Evolutionary conservation across 805 yeast genomes (phyloP).

Genomic region (Candida michaelii): DNA sequence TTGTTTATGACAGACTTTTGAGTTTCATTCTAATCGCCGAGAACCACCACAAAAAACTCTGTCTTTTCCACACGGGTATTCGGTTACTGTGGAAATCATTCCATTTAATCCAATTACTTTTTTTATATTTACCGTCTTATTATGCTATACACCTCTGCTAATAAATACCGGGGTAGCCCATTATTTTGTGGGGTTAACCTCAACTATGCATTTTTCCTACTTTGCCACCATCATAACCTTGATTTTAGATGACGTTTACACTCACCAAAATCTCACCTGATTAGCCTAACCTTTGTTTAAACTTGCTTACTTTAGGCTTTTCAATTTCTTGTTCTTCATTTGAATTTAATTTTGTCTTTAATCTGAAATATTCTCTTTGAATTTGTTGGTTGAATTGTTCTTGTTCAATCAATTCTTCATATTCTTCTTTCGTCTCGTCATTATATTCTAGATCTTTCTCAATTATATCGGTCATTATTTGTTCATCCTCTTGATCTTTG

Average conservation of each 20-base stretch:
- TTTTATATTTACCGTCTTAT: neutral
- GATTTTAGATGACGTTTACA: no score
- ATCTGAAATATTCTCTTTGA: slow-evolving; percentile 35
- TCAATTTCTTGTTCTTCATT: slow-evolving; percentile 6
- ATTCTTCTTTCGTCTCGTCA: slow-evolving; percentile 10
- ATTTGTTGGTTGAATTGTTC: slow-evolving; percentile 49
- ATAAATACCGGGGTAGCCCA: slow-evolving; percentile 2
- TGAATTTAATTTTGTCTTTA: slow-evolving; percentile 12
- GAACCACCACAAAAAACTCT: slow-evolving; percentile 3
- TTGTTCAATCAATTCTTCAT: slow-evolving; percentile 14
- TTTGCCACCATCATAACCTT: neutral
- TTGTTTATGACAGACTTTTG: slow-evolving; percentile 1
- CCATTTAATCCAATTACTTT: slow-evolving; percentile 8
- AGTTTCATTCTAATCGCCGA: slow-evolving; percentile 3
- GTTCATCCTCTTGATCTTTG: slow-evolving; percentile 1
- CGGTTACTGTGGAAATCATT: slow-evolving; percentile 8
- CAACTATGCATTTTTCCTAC: neutral
- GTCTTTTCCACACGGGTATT: slow-evolving; percentile 9
- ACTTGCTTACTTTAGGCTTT: slow-evolving; percentile 11
- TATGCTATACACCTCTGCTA: slow-evolving; percentile 2
- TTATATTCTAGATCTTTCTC: slow-evolving; percentile 17
- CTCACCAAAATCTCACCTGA: neutral
- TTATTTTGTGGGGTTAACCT: slow-evolving; percentile 4
- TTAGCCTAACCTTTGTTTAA: slow-evolving; percentile 12
- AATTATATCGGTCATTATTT: slow-evolving; percentile 14